Base-by-base conservation (phyloP, 192 early-diverging fungal species). In the Coemansia sp. region DNA sequence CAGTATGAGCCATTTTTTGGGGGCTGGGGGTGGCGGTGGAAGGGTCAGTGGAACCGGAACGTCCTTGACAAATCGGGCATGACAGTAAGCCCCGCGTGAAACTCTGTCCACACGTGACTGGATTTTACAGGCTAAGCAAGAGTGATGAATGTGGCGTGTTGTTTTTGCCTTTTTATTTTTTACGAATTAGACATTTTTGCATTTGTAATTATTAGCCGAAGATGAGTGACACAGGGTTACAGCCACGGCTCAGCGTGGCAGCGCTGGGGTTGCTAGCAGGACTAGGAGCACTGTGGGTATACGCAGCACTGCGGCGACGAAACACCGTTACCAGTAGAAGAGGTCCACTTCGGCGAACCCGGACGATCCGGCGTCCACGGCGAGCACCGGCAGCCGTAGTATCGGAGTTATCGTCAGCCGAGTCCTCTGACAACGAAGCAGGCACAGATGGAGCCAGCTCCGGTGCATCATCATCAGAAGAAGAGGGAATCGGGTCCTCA, bases 261-360 rank as follows among this genome's bases (percentile, higher is more conserved):
- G 60, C 66, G 14, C 62, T 82, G n/a, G 75, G 80, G 0, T 41
- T 82, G 50, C 51, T 82, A 19, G 80, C 69, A 0, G 80, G 75
- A n/a, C 37, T 82, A 5, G 75, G 75, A 1, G 80, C 66, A 34
- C 62, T 77, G 17, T 77, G 75, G 80, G 68, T 82, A 17, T 82
- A 82, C 50, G 64, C 75, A 14, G 75, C 72, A 6, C 48, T 65
- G 3, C 42, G 63, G 25, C 57, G 59, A 29, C 51, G 45, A 38
- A 45, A n/a, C 19, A 68, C 31, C 14, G 42, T 34, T 48, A 74
- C 36, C 25, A 11, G 48, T 2, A 25, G 51, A 15, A 55, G 51
- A 25, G 27, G 61, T 34, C 37, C 69, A 5, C 31, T 82, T 39
- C 75, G 45, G 19, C 66, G 80, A 14, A 74, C 80, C 9, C 75